Evolutionary conservation across 805 yeast species (phyloP).

Genomic region (Candida ovalis): DNA sequence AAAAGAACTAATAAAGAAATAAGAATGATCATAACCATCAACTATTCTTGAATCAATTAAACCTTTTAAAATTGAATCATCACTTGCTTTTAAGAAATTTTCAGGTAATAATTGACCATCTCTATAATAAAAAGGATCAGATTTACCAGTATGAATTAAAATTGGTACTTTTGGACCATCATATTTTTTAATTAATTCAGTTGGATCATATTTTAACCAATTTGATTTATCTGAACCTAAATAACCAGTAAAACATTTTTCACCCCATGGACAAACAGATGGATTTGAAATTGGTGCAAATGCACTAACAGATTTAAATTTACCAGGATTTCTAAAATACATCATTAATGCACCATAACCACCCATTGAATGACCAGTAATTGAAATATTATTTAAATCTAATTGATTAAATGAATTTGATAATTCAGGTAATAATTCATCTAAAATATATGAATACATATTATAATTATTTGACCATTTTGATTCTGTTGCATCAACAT

Average conservation of each 20-base stretch:
- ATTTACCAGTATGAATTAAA: conserved; percentile 78
- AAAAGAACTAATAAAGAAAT: conserved; percentile 78
- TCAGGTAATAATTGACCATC: conserved; percentile 69
- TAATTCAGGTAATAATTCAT: conserved; percentile 62
- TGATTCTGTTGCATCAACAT: conserved; percentile 73
- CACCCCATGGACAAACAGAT: conserved; percentile 77
- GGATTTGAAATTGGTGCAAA: conserved; percentile 92
- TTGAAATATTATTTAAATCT: conserved; percentile 63
- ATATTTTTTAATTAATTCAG: conserved; percentile 60
- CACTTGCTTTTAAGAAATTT: conserved; percentile 56
- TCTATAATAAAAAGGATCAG: conserved; percentile 63
- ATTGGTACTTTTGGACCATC: conserved; percentile 53
- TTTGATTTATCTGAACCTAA: conserved; percentile 56
- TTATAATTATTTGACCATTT: conserved; percentile 73
- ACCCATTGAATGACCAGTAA: conserved; percentile 99
- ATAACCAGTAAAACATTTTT: conserved; percentile 76
- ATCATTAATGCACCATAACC: conserved; percentile 87
- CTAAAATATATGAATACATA: conserved; percentile 80
- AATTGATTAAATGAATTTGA: conserved; percentile 40
- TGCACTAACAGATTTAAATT: conserved; percentile 78
- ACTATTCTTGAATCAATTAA: conserved; percentile 57
- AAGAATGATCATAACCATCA: conserved; percentile 89
- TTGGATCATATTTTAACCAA: conserved; percentile 86
- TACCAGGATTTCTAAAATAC: conserved; percentile 62
- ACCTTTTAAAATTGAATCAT: conserved; percentile 55